These are phyloP conservation scores for Fusarium sp. DNA, from an alignment of 2,329 filamentous ascomycete genomes.

Conservation along the genomic window DNA sequence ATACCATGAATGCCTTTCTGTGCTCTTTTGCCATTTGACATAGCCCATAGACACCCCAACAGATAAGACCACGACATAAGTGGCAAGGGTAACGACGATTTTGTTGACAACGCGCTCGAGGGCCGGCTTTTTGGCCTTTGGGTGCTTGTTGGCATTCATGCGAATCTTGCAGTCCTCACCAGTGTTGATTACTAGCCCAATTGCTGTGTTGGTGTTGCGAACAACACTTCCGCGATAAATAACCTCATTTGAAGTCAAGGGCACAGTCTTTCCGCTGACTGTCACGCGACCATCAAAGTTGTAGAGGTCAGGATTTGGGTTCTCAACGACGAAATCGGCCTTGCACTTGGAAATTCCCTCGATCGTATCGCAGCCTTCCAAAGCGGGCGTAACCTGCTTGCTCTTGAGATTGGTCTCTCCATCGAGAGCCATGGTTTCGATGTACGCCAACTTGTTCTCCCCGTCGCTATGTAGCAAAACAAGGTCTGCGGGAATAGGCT, in stretches of 20 bases:
- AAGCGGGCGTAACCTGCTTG: slow-evolving; percentile 73
- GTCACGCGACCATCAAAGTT: slow-evolving; percentile 77
- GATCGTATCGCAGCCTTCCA: slow-evolving; percentile 67
- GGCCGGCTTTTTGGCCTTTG: slow-evolving; percentile 82
- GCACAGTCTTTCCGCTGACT: slow-evolving; percentile 66
- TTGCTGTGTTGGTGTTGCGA: slow-evolving; percentile 78
- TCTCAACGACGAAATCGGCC: slow-evolving; percentile 76
- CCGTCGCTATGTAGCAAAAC: slow-evolving; percentile 81
- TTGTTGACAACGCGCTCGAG: slow-evolving; percentile 81
- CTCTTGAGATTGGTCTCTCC: slow-evolving; percentile 86
- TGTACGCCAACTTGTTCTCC: slow-evolving; percentile 81
- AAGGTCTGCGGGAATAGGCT: slow-evolving; percentile 85
- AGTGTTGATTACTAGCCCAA: slow-evolving; percentile 87
- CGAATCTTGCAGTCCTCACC: slow-evolving; percentile 92
- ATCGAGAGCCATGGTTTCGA: slow-evolving; percentile 86
- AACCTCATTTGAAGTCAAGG: slow-evolving; percentile 83
- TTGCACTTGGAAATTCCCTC: slow-evolving; percentile 62
- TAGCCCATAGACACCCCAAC: slow-evolving; percentile 87
- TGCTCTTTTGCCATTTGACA: slow-evolving; percentile 75
- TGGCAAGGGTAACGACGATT: slow-evolving; percentile 82
- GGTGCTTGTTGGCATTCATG: slow-evolving; percentile 92
- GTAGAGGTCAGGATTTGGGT: slow-evolving; percentile 82
- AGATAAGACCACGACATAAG: slow-evolving; percentile 82
- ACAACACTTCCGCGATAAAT: slow-evolving; percentile 87
- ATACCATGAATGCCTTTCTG: slow-evolving; percentile 81